Conservation (phyloP, 148 eudicot genomes). For the Fagopyrum tataricum region DNA sequence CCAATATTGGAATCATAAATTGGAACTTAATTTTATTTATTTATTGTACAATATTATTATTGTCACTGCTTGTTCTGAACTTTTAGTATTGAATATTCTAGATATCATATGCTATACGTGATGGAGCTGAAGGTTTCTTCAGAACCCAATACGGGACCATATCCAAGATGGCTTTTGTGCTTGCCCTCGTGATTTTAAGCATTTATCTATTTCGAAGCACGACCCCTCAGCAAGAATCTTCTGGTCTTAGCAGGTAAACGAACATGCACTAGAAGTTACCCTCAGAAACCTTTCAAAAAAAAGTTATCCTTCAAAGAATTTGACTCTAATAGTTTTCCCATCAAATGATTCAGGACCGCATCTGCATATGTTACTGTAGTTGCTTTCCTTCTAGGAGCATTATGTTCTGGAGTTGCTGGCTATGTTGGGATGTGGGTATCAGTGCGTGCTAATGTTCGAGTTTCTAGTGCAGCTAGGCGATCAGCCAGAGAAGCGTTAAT, state of each 20-base stretch:
- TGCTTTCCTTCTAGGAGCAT: slow-evolving; percentile 90
- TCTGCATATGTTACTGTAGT: slow-evolving; percentile 85
- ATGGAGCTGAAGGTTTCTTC: slow-evolving; percentile 98
- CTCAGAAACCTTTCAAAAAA: background rate
- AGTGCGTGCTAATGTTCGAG: slow-evolving; percentile 96
- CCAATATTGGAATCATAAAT: background rate
- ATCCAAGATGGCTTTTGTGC: slow-evolving; percentile 89
- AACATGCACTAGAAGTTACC: slow-evolving; percentile 2
- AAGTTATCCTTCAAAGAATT: slow-evolving; percentile 12
- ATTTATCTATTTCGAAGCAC: slow-evolving; percentile 82
- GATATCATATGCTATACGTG: slow-evolving; percentile 99
- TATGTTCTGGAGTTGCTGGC: slow-evolving; percentile 96
- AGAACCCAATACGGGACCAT: slow-evolving; percentile 96
- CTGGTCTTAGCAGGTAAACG: slow-evolving; percentile 80
- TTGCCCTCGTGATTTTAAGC: slow-evolving; percentile 68
- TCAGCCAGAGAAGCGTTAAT: slow-evolving; percentile 98
- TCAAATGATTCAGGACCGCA: slow-evolving; percentile 53
- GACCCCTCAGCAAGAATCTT: slow-evolving; percentile 88
- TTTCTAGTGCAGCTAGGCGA: slow-evolving; percentile 96
- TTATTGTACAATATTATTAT: background rate
- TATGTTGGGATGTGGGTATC: slow-evolving; percentile 99
- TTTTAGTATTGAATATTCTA: slow-evolving; percentile 21
- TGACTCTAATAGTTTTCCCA: slow-evolving; percentile 13
- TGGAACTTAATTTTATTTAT: background rate
- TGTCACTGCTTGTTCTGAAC: background rate